A percentile compares a stretch with the other conserved stretches of the same genome.
These are phyloP conservation scores for Haplosporangium sp. DNA, from an alignment of 371 early-diverging fungal genomes.

Conservation along the genomic window DNA sequence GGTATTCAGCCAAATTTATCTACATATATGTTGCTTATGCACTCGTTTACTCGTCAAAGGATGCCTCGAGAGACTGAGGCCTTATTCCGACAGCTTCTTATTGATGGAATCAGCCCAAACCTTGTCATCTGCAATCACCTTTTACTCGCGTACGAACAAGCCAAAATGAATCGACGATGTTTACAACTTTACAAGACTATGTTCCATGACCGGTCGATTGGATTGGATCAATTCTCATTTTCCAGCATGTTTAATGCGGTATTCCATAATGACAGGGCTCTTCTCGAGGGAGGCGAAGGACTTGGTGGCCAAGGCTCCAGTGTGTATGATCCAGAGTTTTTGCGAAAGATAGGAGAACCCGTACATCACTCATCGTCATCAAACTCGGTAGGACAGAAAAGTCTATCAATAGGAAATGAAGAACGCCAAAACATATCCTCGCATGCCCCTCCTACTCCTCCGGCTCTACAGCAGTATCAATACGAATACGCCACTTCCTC, in stretches of 20 bases:
- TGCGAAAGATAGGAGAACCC: slow-evolving; percentile 22
- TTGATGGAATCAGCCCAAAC: slow-evolving; percentile 37
- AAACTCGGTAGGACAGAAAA: slow-evolving; percentile 2
- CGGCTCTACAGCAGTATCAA: slow-evolving; percentile 4
- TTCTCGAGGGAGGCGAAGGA: slow-evolving; percentile 39
- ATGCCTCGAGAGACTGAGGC: slow-evolving; percentile 45
- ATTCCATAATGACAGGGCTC: slow-evolving; percentile 46
- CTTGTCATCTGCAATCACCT: slow-evolving; percentile 32
- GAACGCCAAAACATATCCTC: neutral
- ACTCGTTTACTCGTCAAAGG: slow-evolving; percentile 31
- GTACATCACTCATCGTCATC: slow-evolving; percentile 7
- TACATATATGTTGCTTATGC: slow-evolving; percentile 30
- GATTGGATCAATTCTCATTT: slow-evolving; percentile 40
- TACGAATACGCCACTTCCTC: slow-evolving; percentile 22
- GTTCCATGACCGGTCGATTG: slow-evolving; percentile 39
- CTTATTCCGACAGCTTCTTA: slow-evolving; percentile 40
- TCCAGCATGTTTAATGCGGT: slow-evolving; percentile 53
- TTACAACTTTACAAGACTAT: slow-evolving; percentile 38
- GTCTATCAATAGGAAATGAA: slow-evolving; percentile 8
- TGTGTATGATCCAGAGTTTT: slow-evolving; percentile 10
- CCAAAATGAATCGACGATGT: slow-evolving; percentile 40
- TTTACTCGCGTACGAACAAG: slow-evolving; percentile 48
- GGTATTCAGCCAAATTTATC: slow-evolving; percentile 33
- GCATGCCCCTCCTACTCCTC: neutral
- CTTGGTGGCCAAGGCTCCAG: slow-evolving; percentile 17